phyloP scores from a whole-genome alignment of 2,329 filamentous ascomycete species.

The Cercospora sp. region DNA sequence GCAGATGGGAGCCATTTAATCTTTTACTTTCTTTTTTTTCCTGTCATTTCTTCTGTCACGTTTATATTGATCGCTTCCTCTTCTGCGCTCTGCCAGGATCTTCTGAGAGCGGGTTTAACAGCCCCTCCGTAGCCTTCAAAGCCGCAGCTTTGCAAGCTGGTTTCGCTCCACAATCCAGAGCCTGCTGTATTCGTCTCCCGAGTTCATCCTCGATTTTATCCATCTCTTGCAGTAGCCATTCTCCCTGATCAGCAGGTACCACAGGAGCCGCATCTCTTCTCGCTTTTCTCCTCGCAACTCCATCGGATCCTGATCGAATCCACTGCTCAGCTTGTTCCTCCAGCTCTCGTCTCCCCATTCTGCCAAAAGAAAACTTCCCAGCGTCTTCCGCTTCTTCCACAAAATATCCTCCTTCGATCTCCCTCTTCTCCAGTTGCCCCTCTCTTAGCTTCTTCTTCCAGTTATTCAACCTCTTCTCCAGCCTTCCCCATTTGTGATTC shows the following conservation, averaged over 20 bases:
- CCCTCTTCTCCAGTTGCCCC: neutral
- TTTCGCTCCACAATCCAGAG: conserved; percentile 17
- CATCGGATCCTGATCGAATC: neutral
- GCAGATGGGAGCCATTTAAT: no score
- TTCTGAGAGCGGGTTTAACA: neutral
- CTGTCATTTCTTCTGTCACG: no score
- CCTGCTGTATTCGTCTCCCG: conserved; percentile 45
- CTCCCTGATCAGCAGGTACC: conserved; percentile 6
- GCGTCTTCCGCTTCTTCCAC: neutral
- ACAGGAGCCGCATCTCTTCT: neutral
- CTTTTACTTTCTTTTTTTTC: no score
- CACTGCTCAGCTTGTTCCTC: neutral
- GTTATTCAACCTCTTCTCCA: conserved; percentile 43
- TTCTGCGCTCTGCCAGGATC: neutral
- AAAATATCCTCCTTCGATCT: neutral
- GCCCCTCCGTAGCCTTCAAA: conserved; percentile 47
- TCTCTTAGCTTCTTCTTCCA: conserved; percentile 39
- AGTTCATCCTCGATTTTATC: conserved; percentile 47
- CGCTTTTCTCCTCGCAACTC: neutral
- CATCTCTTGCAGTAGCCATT: conserved; percentile 40
- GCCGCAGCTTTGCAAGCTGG: conserved; percentile 30
- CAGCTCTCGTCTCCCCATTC: conserved; percentile 33
- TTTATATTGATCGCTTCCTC: neutral
- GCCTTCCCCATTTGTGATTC: conserved; percentile 43
- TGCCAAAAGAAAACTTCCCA: conserved; percentile 29